Base-by-base conservation (phyloP, 345 rosid species). In the Excoecaria cochinchinensis region DNA sequence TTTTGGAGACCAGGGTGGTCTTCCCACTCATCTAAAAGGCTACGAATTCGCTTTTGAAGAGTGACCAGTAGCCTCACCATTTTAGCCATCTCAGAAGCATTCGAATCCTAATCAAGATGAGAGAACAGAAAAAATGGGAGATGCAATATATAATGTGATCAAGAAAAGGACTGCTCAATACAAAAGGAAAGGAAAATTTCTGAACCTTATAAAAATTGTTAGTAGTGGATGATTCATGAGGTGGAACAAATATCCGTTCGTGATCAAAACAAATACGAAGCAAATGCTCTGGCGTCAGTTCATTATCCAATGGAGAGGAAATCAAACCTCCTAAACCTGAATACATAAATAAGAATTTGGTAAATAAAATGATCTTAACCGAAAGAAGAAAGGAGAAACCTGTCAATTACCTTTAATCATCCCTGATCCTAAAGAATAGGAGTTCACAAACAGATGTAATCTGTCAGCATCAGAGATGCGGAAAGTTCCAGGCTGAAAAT, bases 191-290 rank as follows among this genome's bases (percentile, higher is more conserved):
- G 3, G 5, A 24, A 6, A 78, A 7, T 38, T 75, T 50, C 44
- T 71, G 79, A 81, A 95, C 99, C 99, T 95, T 95, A 75, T 95
- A 95, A 84, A 91, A 95, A 74, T 93, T 95, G 84, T 88, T 89
- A 84, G 74, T 83, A 59, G 70, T 31, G 75, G 84, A 82, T 71
- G 82, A 73, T 71, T 77, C 81, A 71, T 65, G 76, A 77, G 83
- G 38, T 59, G 86, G 81, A 80, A 79, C 77, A 79, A 78, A 83
- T 72, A 64, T 74, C 56, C 64, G 76, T 60, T 92, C 83, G 71
- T 90, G 84, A 82, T 91, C 92, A 74, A 88, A 75, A 85, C 90
- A 87, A 74, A 92, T 85, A 63, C 90, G 90, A 73, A 95, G 89
- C 67, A 90, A 53, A 80, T 93, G 97, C 86, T 95, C 99, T 44